Evolutionary conservation across 495 filamentous ascomycete species (phyloP).

Genomic region (Rostrohypoxylon terebratum): DNA sequence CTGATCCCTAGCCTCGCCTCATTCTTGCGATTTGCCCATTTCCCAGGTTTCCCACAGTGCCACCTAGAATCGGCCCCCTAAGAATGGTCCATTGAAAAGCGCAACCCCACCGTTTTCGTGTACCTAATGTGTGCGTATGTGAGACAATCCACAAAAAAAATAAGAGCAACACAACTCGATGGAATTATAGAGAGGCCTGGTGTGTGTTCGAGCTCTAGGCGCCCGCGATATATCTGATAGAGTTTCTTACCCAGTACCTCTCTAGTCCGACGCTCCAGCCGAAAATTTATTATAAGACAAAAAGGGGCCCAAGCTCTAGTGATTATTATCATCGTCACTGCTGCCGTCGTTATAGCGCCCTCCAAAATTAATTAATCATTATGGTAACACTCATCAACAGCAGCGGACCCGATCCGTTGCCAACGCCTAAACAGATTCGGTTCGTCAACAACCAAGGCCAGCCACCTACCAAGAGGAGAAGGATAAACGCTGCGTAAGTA

Average conservation of each 20-base stretch:
- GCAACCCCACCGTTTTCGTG: constrained; percentile 32
- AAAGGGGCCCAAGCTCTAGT: not conserved
- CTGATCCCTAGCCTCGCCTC: constrained; percentile 6
- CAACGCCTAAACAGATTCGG: constrained; percentile 70
- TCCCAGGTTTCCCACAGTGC: constrained; percentile 14
- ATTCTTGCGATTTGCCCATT: constrained; percentile 16
- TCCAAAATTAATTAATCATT: constrained; percentile 12
- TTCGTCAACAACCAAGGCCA: constrained; percentile 86
- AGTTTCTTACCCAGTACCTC: constrained; percentile 8
- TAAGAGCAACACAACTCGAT: constrained; percentile 25
- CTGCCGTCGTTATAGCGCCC: not conserved
- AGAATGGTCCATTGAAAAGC: constrained; percentile 34
- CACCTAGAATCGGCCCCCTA: constrained; percentile 13
- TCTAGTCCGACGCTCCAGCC: constrained; percentile 18
- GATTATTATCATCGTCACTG: constrained; percentile 10
- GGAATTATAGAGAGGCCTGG: constrained; percentile 23
- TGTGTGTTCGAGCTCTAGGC: constrained; percentile 17
- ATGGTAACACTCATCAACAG: constrained; percentile 60
- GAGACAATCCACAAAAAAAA: constrained; percentile 42
- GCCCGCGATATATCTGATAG: constrained; percentile 14
- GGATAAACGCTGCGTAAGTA: constrained; percentile 84
- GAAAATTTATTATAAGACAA: constrained; percentile 6
- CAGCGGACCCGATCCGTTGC: constrained; percentile 51
- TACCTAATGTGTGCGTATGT: constrained; percentile 30
- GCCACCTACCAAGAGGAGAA: constrained; percentile 81